Conservation (phyloP, 75 land plant genomes). For the Sequoiadendron giganteum region DNA sequence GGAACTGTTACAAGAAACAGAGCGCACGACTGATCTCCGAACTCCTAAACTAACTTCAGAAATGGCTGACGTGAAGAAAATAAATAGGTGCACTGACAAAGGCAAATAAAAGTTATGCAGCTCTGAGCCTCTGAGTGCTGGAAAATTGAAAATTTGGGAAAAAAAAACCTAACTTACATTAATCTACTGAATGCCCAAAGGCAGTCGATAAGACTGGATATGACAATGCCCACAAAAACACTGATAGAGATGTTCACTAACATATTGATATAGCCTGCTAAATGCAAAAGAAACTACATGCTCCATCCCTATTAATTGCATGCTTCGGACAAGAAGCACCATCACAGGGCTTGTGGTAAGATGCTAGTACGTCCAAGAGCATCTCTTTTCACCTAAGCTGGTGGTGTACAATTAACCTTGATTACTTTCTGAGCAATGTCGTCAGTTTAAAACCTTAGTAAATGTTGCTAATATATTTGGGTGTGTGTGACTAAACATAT, state of each 20-base stretch:
- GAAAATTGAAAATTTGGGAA: not conserved
- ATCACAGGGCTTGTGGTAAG: not conserved
- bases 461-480: no score
- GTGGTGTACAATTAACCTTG: no score
- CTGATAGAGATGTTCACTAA: no score
- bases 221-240: not conserved
- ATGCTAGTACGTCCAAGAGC: not conserved
- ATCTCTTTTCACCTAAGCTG: no score
- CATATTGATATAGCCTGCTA: no score
- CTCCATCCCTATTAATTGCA: no score
- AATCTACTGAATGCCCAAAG: not conserved
- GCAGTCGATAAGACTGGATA: not conserved
- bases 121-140: not conserved
- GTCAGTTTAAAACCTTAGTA: no score
- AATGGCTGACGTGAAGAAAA: not conserved
- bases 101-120: not conserved
- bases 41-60: not conserved
- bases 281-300: no score
- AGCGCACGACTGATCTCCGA: no score
- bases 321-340: not conserved
- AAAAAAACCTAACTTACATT: no score
- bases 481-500: not conserved
- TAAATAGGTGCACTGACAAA: not conserved
- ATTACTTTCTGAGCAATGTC: no score
- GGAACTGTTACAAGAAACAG: not conserved